Conservation (phyloP, 495 filamentous ascomycete species). For the Aspergillus hancockii region DNA sequence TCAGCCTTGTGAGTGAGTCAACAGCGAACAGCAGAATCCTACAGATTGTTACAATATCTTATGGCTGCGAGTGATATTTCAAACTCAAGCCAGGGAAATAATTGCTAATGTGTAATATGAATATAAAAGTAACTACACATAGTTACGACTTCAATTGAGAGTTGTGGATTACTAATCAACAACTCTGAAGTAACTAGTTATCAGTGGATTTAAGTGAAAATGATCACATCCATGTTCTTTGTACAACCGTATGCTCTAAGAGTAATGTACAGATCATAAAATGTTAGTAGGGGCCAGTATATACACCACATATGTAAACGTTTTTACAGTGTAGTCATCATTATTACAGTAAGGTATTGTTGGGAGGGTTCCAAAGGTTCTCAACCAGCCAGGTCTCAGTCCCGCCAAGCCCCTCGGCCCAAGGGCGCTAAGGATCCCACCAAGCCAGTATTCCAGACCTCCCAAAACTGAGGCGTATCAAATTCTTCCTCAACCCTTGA, state of each 20-base stretch:
- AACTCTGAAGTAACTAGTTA: neutral
- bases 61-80: no score
- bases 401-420: slow-evolving; percentile 50
- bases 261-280: no score
- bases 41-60: no score
- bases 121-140: neutral
- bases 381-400: slow-evolving; percentile 42
- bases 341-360: slow-evolving; percentile 26
- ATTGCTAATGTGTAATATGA: no score
- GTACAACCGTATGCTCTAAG: no score
- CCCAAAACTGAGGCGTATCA: slow-evolving; percentile 43
- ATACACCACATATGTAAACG: slow-evolving; percentile 6
- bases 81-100: no score
- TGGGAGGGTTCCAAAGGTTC: slow-evolving; percentile 38
- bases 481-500: slow-evolving; percentile 37
- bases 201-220: no score
- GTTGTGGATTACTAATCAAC: neutral
- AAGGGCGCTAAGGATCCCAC: slow-evolving; percentile 53
- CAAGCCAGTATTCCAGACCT: slow-evolving; percentile 48
- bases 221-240: no score
- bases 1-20: no score
- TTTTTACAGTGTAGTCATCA: neutral
- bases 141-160: neutral
- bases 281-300: no score
- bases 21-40: no score